Evolutionary conservation across 1,284 basidiomycete species (phyloP).

Genomic region (Austroboletus sp.): DNA sequence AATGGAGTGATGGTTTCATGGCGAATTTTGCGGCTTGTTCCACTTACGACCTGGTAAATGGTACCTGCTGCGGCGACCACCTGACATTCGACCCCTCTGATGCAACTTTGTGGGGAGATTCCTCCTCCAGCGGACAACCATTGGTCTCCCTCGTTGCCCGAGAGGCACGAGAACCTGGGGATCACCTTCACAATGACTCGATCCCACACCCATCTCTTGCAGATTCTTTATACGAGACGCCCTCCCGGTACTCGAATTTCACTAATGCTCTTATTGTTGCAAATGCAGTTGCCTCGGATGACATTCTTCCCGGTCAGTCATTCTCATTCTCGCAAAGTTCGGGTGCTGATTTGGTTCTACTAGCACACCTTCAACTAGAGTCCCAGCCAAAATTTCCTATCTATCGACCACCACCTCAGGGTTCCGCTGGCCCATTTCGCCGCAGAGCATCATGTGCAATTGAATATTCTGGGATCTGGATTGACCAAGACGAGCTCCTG

Average conservation of each 20-base stretch:
- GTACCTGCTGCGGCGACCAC: not conserved
- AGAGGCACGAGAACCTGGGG: not conserved
- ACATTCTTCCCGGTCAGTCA: not conserved
- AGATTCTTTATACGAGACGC: not conserved
- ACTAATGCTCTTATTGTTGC: not conserved
- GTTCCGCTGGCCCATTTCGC: not conserved
- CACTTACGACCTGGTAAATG: too few species aligned
- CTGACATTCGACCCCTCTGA: not conserved
- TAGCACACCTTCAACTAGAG: not conserved
- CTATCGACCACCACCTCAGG: not conserved
- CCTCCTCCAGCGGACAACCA: not conserved
- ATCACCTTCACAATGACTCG: not conserved
- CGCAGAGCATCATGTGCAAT: conserved; percentile 3
- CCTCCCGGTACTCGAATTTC: not conserved
- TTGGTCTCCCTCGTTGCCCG: not conserved
- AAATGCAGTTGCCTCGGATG: not conserved
- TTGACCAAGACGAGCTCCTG: conserved; percentile 16
- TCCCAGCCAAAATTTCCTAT: not conserved
- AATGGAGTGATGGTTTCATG: not conserved
- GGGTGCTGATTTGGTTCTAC: too few species aligned
- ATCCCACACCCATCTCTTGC: not conserved
- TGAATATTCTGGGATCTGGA: conserved; percentile 2
- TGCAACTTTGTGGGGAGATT: not conserved
- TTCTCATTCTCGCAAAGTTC: not conserved
- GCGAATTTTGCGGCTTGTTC: not conserved